Evolutionary conservation across 805 yeast species (phyloP), one percentile per base, ranked within the genome.

Genomic region (Saitoella complicata): DNA sequence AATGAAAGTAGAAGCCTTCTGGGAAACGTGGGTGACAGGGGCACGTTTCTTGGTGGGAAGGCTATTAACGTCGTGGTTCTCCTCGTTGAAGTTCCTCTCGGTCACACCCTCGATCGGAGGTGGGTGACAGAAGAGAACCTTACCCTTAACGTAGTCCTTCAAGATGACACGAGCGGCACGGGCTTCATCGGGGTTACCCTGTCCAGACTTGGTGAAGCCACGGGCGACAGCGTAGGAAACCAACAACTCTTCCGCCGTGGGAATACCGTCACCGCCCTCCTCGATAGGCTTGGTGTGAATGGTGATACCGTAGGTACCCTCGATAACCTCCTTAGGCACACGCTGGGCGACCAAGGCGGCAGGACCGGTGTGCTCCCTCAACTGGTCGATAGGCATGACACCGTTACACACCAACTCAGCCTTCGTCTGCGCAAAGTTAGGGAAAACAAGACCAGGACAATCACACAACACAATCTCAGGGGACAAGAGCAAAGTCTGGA

Each of bases 381-480:
- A 70, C 64, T 91, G 98, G 65, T 91, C 98, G 55, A 91, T 91
- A 13, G 99, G 99, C 46, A 91, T 70, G n/a, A 91, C 95, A 71
- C 99, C 99, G 58, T 86, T 84, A 67, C 96, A 86, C 0, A 91
- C 98, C 56, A 91, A 72, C 56, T 91, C 99, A 54, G 94, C 97
- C 57, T 86, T 87, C 29, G 95, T 83, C 59, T 82, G 83, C 5
- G 97, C 97, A 60, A 91, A 91, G 57, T 88, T 91, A 29, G 99
- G 98, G 69, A 91, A 91, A 11, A 91, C 99, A 49, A 91, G 70
- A 72, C 99, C 99, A 1, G 99, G 99, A 69, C 99, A 91, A 70
- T 91, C 99, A 65, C 32, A 91, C 44, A 91, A 69, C 53, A 86
- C 71, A 2, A 91, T 91, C 35, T 80, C 71, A 43, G 80, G 82